Conservation (phyloP, 2,329 filamentous ascomycete species). For the Lecanicillium sp. region DNA sequence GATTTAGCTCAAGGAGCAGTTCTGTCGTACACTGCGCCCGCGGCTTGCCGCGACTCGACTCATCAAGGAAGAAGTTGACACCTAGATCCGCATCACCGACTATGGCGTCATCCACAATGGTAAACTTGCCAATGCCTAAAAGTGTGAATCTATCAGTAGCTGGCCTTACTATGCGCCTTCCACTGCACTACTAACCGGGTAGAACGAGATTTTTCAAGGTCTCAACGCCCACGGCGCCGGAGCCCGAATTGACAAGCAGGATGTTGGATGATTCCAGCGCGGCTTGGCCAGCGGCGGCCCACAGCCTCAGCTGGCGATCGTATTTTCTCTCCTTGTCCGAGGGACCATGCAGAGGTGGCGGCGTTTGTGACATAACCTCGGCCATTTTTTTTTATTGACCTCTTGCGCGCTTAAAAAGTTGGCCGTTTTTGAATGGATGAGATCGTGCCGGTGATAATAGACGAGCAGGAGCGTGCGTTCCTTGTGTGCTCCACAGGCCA, state of each 20-base stretch:
- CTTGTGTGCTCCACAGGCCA: too few species aligned
- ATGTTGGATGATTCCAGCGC: constrained; percentile 87
- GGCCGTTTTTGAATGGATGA: too few species aligned
- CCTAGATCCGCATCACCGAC: constrained; percentile 82
- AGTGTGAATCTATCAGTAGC: not conserved
- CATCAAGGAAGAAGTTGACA: constrained; percentile 93
- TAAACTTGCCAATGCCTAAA: constrained; percentile 77
- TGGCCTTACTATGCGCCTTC: not conserved
- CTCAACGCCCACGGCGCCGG: constrained; percentile 84
- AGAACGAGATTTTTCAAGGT: constrained; percentile 95
- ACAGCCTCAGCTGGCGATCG: constrained; percentile 88
- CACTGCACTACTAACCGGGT: constrained; percentile 46
- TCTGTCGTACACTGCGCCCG: constrained; percentile 72
- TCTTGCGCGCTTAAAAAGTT: not conserved
- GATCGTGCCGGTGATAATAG: too few species aligned
- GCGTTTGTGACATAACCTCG: constrained; percentile 21
- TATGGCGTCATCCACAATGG: constrained; percentile 71
- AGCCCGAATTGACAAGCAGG: constrained; percentile 78
- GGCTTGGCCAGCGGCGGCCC: constrained; percentile 86
- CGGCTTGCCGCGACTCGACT: constrained; percentile 64
- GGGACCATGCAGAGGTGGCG: constrained; percentile 35
- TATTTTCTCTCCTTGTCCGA: constrained; percentile 69
- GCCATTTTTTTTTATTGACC: constrained; percentile 20
- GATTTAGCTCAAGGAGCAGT: constrained; percentile 79
- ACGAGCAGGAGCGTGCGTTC: too few species aligned